These are phyloP conservation scores for Fusarium illudens DNA, from an alignment of 2,329 filamentous ascomycete genomes.

Conservation along the genomic window DNA sequence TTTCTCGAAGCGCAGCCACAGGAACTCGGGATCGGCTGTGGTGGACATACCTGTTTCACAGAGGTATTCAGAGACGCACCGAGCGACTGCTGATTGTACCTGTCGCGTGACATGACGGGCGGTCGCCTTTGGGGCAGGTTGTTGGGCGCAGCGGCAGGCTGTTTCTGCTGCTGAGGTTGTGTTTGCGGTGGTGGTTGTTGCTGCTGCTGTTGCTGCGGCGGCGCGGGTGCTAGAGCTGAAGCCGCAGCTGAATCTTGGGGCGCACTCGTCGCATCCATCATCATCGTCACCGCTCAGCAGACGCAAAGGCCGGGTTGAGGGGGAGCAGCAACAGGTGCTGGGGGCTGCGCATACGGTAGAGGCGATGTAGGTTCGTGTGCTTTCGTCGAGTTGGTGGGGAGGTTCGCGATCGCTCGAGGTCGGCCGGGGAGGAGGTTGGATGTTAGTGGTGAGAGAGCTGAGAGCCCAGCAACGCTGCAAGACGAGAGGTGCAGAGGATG, in stretches of 20 bases:
- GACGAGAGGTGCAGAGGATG: slow-evolving; percentile 7
- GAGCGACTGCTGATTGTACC: slow-evolving; percentile 71
- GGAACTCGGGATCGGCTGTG: background rate
- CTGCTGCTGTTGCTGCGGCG: slow-evolving; percentile 11
- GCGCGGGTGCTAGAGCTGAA: slow-evolving; percentile 10
- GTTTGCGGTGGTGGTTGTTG: slow-evolving; percentile 28
- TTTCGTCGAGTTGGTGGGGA: slow-evolving; percentile 20
- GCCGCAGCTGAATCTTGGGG: slow-evolving; percentile 32
- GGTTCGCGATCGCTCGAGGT: slow-evolving; percentile 28
- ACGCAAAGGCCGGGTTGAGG: slow-evolving; percentile 14
- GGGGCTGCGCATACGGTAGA: slow-evolving; percentile 29
- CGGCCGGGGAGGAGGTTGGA: slow-evolving; percentile 32
- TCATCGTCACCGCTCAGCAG: slow-evolving; percentile 26
- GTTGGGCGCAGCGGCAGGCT: slow-evolving; percentile 27
- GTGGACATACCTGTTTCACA: slow-evolving; percentile 71
- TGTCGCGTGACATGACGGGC: slow-evolving; percentile 55
- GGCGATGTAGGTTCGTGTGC: slow-evolving; percentile 19
- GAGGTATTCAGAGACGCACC: slow-evolving; percentile 68
- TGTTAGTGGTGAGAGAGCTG: slow-evolving; percentile 39
- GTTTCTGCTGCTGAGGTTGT: slow-evolving; percentile 31
- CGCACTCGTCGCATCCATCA: slow-evolving; percentile 41
- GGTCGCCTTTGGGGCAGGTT: slow-evolving; percentile 40
- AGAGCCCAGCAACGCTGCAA: slow-evolving; percentile 4
- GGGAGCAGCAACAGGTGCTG: slow-evolving; percentile 13
- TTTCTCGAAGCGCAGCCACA: slow-evolving; percentile 14